Evolutionary conservation across 495 filamentous ascomycete species (phyloP), one percentile per base, ranked within the genome.

Genomic region (Parathielavia hyrcaniae): DNA sequence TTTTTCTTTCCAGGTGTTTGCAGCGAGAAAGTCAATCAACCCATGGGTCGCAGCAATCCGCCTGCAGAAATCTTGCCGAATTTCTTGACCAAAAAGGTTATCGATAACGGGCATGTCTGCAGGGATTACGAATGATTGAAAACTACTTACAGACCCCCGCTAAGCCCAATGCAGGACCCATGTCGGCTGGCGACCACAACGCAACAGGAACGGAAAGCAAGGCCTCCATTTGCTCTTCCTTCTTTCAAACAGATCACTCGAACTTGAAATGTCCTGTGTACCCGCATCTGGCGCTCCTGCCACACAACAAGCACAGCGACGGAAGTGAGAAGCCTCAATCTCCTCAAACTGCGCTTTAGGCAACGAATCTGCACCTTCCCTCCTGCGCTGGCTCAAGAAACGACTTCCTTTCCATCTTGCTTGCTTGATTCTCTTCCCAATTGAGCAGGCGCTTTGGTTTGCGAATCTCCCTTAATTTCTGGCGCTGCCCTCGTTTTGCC

Each of bases 221-320:
- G 57, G 53, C 53, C 48, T 57, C 43, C 40, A 14, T 45, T 48
- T 50, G 53, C 54, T 63, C 52, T 64, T 64, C 26, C n/a, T 30
- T 3, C 6, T 30, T 6, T 30, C 26, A 30, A 64, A 65, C 67
- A 69, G 61, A 69, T 69, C 67, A 63, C 58, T 60, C 62, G n/a
- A n/a, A n/a, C n/a, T n/a, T 57, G 45, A 65, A 64, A 66, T n/a
- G 64, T 57, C 8, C 8, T 45, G 30, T 19, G 30, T 44, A 53
- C 58, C 53, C 56, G 30, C 58, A 53, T 32, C 50, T 34, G 53
- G 20, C 34, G 47, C 57, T 49, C 46, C 41, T 59, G 50, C 58
- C 44, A 41, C 54, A 50, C 43, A 50, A 58, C 46, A 58, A 49
- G 17, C 38, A 59, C 26, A 30, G 26, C 55, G n/a, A n/a, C n/a